These are phyloP conservation scores for Chrysoporthe cubensis DNA, from an alignment of 2,329 filamentous ascomycete genomes.

Conservation along the genomic window DNA sequence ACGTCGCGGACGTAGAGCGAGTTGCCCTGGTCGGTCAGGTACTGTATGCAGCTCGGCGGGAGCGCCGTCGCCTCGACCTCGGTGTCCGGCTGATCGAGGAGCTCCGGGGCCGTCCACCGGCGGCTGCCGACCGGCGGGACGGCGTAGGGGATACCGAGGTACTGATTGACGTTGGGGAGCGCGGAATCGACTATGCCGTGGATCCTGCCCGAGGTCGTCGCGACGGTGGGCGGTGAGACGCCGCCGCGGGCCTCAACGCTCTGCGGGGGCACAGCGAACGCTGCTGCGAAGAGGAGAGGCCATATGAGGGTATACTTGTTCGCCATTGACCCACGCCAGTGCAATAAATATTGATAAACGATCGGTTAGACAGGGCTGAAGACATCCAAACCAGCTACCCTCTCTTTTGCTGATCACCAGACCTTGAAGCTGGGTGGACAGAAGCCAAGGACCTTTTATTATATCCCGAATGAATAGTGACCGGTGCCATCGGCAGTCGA, in stretches of 20 bases:
- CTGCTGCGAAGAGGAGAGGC: neutral
- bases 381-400: neutral
- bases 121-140: conserved; percentile 34
- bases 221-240: neutral
- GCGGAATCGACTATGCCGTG: conserved; percentile 28
- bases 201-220: conserved; percentile 23
- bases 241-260: neutral
- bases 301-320: neutral
- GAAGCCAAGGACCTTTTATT: neutral
- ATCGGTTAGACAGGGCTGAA: neutral
- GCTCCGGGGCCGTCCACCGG: conserved; percentile 35
- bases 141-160: conserved; percentile 38
- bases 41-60: conserved; percentile 34
- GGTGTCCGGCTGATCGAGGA: conserved; percentile 24
- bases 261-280: neutral
- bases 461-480: neutral
- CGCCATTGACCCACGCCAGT: neutral
- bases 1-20: conserved; percentile 24
- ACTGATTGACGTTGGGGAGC: conserved; percentile 33
- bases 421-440: neutral
- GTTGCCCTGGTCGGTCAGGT: conserved; percentile 26
- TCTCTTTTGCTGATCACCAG: neutral
- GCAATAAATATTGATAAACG: neutral
- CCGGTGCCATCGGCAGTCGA: neutral
- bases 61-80: conserved; percentile 29